Evolutionary conservation across 169 alveolate genomes (phyloP).

Genomic region (Eimeria maxima): DNA sequence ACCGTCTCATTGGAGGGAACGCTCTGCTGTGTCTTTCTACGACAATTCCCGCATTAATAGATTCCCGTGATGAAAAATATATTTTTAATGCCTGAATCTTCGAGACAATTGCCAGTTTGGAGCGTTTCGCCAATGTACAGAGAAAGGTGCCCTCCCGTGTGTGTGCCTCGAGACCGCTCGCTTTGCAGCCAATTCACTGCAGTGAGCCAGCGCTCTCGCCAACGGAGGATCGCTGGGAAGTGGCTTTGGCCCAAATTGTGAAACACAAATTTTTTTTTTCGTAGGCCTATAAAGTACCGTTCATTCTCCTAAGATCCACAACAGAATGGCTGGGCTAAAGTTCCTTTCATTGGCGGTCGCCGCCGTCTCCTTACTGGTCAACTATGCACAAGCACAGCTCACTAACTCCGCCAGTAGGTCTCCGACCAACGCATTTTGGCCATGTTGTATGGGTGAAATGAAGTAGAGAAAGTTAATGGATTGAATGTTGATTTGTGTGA

Average conservation of each 20-base stretch:
- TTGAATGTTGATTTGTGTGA: constrained; percentile 1
- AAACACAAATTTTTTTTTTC: no score
- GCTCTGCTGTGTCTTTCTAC: background rate
- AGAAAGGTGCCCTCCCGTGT: background rate
- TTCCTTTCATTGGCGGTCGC: background rate
- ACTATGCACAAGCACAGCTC: background rate
- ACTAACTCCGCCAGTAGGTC: background rate
- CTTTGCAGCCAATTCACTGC: background rate
- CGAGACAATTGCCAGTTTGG: no score
- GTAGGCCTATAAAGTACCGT: background rate
- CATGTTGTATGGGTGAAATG: background rate
- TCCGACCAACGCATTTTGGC: background rate
- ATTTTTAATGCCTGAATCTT: no score
- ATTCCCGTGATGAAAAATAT: no score
- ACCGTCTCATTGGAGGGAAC: background rate
- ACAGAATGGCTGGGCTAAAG: background rate
- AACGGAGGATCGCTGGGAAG: background rate
- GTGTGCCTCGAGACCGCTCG: background rate
- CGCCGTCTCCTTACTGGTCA: background rate
- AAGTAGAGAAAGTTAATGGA: background rate
- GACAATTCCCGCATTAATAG: background rate
- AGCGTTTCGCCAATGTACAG: background rate
- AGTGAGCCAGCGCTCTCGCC: background rate
- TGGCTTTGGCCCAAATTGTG: background rate
- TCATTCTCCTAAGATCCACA: background rate